Evolutionary conservation across 2,329 filamentous ascomycete species (phyloP).

Genomic region (Periconia digitata): DNA sequence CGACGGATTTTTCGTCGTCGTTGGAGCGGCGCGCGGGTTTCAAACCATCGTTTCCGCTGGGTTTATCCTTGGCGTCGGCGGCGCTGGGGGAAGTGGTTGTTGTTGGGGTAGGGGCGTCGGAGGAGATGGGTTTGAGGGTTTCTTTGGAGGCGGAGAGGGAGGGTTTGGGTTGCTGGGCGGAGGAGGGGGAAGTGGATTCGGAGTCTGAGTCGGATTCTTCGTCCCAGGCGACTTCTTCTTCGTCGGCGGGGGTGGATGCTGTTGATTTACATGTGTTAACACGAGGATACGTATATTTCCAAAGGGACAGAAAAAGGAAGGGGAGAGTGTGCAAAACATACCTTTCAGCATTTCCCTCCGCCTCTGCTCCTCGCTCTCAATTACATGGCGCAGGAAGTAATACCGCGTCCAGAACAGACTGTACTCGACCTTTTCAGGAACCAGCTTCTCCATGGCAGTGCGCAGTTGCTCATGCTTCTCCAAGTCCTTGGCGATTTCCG

Average conservation of each 20-base stretch:
- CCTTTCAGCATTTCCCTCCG: conserved; percentile 89
- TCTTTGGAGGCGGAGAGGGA: conserved; percentile 36
- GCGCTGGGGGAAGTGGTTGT: background rate
- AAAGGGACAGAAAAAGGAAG: background rate
- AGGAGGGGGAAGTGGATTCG: conserved; percentile 14
- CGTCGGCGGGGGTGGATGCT: conserved; percentile 68
- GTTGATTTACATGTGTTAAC: no score
- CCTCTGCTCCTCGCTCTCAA: conserved; percentile 89
- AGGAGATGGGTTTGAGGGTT: conserved; percentile 40
- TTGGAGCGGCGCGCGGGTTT: conserved; percentile 73
- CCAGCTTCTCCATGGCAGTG: conserved; percentile 88
- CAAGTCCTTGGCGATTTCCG: conserved; percentile 77
- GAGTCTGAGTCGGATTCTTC: conserved; percentile 63
- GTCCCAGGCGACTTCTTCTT: conserved; percentile 69
- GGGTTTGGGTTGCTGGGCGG: conserved; percentile 13
- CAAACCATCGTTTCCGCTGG: conserved; percentile 41
- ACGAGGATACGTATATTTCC: conserved; percentile 1
- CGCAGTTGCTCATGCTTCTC: conserved; percentile 85
- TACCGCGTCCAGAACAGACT: conserved; percentile 90
- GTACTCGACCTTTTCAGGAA: conserved; percentile 92
- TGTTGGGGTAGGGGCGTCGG: conserved; percentile 3
- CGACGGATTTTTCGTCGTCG: conserved; percentile 72
- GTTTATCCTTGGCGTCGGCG: no score
- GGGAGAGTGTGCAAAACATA: conserved; percentile 48
- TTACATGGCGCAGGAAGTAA: conserved; percentile 89